These are phyloP conservation scores for Cryphonectria japonica DNA, from an alignment of 2,329 filamentous ascomycete genomes.

Conservation along the genomic window DNA sequence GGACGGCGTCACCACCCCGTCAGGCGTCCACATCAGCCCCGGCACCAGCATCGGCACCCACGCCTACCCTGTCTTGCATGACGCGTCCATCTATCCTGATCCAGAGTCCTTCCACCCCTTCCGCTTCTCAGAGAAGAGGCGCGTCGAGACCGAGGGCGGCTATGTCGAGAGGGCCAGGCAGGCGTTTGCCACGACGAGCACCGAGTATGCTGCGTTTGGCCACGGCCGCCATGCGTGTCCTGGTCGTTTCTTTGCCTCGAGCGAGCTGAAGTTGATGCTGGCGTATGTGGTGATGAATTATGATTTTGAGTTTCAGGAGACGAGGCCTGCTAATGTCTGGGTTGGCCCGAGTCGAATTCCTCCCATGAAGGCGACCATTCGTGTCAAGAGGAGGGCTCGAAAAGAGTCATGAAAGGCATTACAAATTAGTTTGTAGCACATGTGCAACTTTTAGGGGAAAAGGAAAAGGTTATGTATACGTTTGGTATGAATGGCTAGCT, in stretches of 20 bases:
- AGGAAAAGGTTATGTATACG: background rate
- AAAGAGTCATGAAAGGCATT: background rate
- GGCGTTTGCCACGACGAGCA: constrained; percentile 25
- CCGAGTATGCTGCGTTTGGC: constrained; percentile 41
- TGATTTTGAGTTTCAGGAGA: constrained; percentile 33
- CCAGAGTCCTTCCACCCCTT: constrained; percentile 43
- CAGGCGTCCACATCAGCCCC: constrained; percentile 39
- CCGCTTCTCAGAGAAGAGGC: constrained; percentile 36
- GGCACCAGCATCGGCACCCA: constrained; percentile 43
- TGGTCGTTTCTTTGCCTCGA: constrained; percentile 43
- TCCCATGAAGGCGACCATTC: constrained; percentile 22
- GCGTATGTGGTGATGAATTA: constrained; percentile 34
- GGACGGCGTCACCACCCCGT: constrained; percentile 39
- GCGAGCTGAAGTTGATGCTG: constrained; percentile 42
- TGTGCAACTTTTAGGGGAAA: too few species aligned
- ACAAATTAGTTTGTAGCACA: too few species aligned
- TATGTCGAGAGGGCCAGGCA: constrained; percentile 24
- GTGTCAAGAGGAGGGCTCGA: constrained; percentile 12
- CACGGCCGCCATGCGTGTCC: constrained; percentile 45
- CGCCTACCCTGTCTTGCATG: constrained; percentile 40
- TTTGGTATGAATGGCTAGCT: background rate
- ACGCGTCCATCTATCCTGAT: constrained; percentile 39
- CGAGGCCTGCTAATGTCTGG: constrained; percentile 23
- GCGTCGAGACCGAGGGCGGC: background rate
- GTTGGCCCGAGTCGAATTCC: constrained; percentile 27